These are phyloP conservation scores for Phytophthora syringae DNA, from an alignment of 352 stramenopile genomes.

Conservation along the genomic window DNA sequence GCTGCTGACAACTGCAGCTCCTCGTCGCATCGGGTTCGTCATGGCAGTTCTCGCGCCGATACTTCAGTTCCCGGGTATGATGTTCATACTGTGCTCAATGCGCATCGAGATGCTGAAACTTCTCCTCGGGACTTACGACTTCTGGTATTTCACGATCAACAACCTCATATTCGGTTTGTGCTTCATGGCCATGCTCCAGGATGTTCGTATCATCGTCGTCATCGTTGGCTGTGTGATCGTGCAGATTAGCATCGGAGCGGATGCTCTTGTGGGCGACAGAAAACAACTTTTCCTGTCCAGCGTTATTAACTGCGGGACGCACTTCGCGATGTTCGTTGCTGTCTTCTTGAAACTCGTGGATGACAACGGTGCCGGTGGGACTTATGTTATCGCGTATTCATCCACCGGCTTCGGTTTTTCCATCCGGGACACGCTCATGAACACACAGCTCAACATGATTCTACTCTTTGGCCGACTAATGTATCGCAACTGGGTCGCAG, in stretches of 20 bases:
- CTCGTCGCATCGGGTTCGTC: conserved; percentile 4
- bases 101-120: conserved; percentile 35
- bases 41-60: conserved; percentile 28
- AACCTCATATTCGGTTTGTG: conserved; percentile 36
- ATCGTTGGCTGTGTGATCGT: conserved; percentile 29
- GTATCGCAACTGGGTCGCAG: conserved; percentile 33
- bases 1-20: conserved; percentile 17
- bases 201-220: conserved; percentile 29
- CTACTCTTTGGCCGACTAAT: conserved; percentile 36
- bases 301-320: conserved; percentile 22
- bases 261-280: conserved; percentile 32
- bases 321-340: conserved; percentile 20
- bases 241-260: conserved; percentile 35
- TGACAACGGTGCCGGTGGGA: conserved; percentile 9
- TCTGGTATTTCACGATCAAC: conserved; percentile 39
- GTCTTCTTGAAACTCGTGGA: conserved; percentile 34
- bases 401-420: conserved; percentile 20
- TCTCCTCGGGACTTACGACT: conserved; percentile 41
- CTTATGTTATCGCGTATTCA: conserved; percentile 20
- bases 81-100: conserved; percentile 30
- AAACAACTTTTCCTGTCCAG: conserved; percentile 25
- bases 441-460: conserved; percentile 35
- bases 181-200: conserved; percentile 26
- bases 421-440: conserved; percentile 37
- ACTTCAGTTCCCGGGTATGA: conserved; percentile 30